A percentile compares a stretch with the other conserved stretches of the same genome.
phyloP scores from a whole-genome alignment of 2,329 filamentous ascomycete species.

The Alternaria arborescens region DNA sequence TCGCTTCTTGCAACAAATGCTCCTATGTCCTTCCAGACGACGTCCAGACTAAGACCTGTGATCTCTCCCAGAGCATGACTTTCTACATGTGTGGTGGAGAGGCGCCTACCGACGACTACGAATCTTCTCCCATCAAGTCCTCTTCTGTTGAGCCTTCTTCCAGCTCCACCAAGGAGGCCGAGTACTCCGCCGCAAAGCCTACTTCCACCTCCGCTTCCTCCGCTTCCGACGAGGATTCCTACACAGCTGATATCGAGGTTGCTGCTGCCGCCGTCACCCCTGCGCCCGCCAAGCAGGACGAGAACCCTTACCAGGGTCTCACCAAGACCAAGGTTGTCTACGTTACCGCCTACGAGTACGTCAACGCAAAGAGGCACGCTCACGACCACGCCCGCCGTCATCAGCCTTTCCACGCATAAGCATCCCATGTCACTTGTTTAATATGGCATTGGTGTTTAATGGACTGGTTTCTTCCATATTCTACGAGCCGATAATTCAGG shows the following conservation, averaged over 20 bases:
- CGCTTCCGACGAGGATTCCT: constrained; percentile 11
- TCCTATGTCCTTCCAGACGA: constrained; percentile 47
- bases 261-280: constrained; percentile 37
- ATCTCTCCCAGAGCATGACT: constrained; percentile 33
- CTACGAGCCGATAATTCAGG: constrained; percentile 33
- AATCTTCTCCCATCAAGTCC: constrained; percentile 13
- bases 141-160: constrained; percentile 11
- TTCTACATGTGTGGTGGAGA: constrained; percentile 49
- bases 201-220: constrained; percentile 11
- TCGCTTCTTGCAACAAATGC: constrained; percentile 34
- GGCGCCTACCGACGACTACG: constrained; percentile 31
- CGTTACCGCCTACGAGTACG: constrained; percentile 42
- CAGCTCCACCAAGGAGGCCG: neutral
- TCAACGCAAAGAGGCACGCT: constrained; percentile 47
- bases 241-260: constrained; percentile 25
- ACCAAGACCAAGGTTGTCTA: constrained; percentile 45
- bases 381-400: constrained; percentile 43
- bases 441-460: constrained; percentile 31
- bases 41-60: constrained; percentile 45
- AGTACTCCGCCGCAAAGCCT: constrained; percentile 17
- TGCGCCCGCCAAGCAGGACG: constrained; percentile 21
- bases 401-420: constrained; percentile 46
- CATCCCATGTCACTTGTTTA: constrained; percentile 23
- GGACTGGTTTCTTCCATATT: constrained; percentile 32
- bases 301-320: constrained; percentile 11